Evolutionary conservation across 1,139 yeast genomes (phyloP), one percentile per base, ranked within the genome.

Genomic region (Williopsis jadinii): DNA sequence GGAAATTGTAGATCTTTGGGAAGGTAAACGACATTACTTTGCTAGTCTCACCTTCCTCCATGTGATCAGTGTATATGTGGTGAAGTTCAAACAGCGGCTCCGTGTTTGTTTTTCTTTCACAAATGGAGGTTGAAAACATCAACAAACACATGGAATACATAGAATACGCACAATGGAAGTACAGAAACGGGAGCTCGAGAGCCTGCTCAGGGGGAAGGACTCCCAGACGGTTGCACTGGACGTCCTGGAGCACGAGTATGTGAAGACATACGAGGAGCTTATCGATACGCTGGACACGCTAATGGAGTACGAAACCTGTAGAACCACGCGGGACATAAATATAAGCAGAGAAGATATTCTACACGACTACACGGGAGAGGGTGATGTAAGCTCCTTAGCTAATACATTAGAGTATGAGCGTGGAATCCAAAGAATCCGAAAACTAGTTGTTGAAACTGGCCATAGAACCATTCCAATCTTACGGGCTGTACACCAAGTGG

Each of bases 1-100:
- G 97, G 61, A 87, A 92, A 34, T 81, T 69, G 61, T 87, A 86
- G 34, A 90, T 84, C 39, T 79, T 69, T 8, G 95, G 95, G 54
- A 79, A 81, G 41, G 60, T 52, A 35, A 38, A 48, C 6, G 42
- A 11, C 53, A 47, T 50, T 14, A 8, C 11, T 6, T 19, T 4
- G 6, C 6, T 19, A 19, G 6, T 19, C 24, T 19, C 24, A 19
- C 24, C 6, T 19, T 4, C 6, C 24, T 4, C 24, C 6, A 6
- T 19, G 24, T n/a, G n/a, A n/a, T n/a, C n/a, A n/a, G n/a, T n/a
- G n/a, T n/a, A n/a, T n/a, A n/a, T n/a, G n/a, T n/a, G n/a, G n/a
- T n/a, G n/a, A n/a, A n/a, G n/a, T n/a, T n/a, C n/a, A n/a, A n/a
- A 19, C 24, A 19, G 4, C 24, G 4, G 6, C 6, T 19, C 24